These are phyloP conservation scores for Lipomyces orientalis DNA, from an alignment of 805 yeast species.

Conservation along the genomic window DNA sequence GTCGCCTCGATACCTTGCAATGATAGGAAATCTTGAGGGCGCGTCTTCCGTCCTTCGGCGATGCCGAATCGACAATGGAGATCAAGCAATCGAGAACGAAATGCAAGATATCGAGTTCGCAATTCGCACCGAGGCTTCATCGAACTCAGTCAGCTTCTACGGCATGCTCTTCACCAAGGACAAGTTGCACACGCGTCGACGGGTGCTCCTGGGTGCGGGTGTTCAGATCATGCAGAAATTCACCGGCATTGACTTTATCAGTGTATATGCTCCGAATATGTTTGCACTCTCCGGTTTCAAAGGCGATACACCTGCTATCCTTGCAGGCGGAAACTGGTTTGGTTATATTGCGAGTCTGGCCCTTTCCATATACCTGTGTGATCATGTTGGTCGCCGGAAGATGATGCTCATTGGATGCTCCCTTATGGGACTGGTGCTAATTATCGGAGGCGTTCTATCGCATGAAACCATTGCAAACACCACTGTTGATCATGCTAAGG, in stretches of 20 bases:
- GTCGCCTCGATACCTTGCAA: conserved; percentile 74
- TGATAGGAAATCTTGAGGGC: conserved; percentile 58
- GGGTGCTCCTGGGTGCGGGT: conserved; percentile 28
- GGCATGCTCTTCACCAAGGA: too few species aligned
- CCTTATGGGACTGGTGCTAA: too few species aligned
- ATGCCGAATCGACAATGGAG: conserved; percentile 48
- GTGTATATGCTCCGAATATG: conserved; percentile 38
- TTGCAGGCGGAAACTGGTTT: conserved; percentile 20
- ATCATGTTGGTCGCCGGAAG: conserved; percentile 66
- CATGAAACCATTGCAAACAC: too few species aligned
- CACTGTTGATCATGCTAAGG: too few species aligned
- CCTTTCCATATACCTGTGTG: conserved; percentile 26
- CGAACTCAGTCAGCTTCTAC: conserved; percentile 11
- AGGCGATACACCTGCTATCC: conserved; percentile 12
- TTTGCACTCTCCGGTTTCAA: conserved; percentile 20
- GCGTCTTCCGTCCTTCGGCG: conserved; percentile 63
- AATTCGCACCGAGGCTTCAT: conserved; percentile 21
- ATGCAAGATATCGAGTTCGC: conserved; percentile 25
- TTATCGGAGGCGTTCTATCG: too few species aligned
- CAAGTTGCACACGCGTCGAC: conserved; percentile 1
- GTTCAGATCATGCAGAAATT: conserved; percentile 50
- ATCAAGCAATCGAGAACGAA: conserved; percentile 18
- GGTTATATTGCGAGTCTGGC: conserved; percentile 19
- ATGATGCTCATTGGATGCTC: too few species aligned
- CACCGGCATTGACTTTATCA: conserved; percentile 47